These are phyloP conservation scores for Termitomyces sp. DNA, from an alignment of 768 basidiomycete species.

Conservation along the genomic window DNA sequence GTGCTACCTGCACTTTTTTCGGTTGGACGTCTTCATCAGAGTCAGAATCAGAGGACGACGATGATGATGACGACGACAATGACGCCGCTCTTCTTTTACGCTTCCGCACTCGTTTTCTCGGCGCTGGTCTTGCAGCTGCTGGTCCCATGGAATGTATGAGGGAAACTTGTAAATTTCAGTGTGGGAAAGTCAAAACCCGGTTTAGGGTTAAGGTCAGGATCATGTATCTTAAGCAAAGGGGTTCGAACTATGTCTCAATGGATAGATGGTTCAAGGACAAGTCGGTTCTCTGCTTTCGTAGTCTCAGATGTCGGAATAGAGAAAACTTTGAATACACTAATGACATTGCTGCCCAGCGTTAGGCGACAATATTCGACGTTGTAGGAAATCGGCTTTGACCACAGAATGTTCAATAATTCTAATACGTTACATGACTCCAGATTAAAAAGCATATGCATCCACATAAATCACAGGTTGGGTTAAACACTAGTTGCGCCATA, in stretches of 20 bases:
- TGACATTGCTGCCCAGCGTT: slow-evolving; percentile 78
- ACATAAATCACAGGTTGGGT: neutral
- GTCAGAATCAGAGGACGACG: slow-evolving; percentile 28
- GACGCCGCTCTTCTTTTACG: slow-evolving; percentile 47
- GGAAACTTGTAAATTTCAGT: neutral
- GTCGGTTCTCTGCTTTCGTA: no score
- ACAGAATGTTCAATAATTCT: neutral
- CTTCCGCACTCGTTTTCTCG: slow-evolving; percentile 47
- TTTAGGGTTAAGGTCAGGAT: neutral
- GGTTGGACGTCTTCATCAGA: slow-evolving; percentile 1
- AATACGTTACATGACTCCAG: neutral
- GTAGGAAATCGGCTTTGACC: no score
- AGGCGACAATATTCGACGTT: slow-evolving; percentile 16
- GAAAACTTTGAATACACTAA: slow-evolving; percentile 57
- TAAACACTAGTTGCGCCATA: slow-evolving; percentile 35
- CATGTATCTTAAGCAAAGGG: neutral
- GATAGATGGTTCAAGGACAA: no score
- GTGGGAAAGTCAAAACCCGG: neutral
- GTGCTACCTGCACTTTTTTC: slow-evolving; percentile 7
- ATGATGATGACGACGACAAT: slow-evolving; percentile 35
- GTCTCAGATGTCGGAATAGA: no score
- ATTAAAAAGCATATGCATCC: neutral
- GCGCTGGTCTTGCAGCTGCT: slow-evolving; percentile 25
- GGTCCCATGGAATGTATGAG: slow-evolving; percentile 10
- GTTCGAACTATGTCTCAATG: no score